phyloP scores from a whole-genome alignment of 1,139 yeast genomes.

The Yamadazyma dushanensis region DNA sequence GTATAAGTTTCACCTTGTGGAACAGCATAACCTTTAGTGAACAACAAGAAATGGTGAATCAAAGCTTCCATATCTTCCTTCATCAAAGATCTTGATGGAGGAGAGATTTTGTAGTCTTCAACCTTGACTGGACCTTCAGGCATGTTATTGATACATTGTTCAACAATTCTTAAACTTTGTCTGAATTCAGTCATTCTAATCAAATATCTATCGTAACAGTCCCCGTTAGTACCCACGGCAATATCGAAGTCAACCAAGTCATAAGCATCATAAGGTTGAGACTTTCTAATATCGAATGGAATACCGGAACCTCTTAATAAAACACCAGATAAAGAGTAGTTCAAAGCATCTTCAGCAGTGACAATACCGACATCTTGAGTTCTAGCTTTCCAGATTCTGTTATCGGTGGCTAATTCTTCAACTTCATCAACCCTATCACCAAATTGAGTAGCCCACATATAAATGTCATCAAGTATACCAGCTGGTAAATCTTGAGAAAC shows the following conservation, averaged over 20 bases:
- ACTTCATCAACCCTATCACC: constrained; percentile 92
- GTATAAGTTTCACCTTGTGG: constrained; percentile 93
- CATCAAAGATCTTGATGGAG: constrained; percentile 82
- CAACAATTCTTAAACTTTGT: constrained; percentile 85
- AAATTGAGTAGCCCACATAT: constrained; percentile 96
- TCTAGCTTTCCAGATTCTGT: constrained; percentile 92
- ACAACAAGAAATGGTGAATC: constrained; percentile 84
- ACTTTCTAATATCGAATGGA: constrained; percentile 83
- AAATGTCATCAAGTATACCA: constrained; percentile 84
- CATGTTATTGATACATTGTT: constrained; percentile 88
- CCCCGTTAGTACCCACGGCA: constrained; percentile 86
- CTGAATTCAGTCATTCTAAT: constrained; percentile 91
- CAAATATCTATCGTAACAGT: constrained; percentile 87
- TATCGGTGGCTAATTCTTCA: constrained; percentile 86
- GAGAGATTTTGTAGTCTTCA: constrained; percentile 82
- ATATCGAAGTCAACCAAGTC: constrained; percentile 83
- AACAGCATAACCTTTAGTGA: constrained; percentile 86
- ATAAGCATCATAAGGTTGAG: constrained; percentile 90
- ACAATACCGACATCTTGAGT: constrained; percentile 79
- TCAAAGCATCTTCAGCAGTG: constrained; percentile 84
- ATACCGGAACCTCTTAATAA: constrained; percentile 92
- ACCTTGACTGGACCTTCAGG: constrained; percentile 93
- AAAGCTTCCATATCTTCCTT: constrained; percentile 93
- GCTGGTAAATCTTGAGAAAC: constrained; percentile 86
- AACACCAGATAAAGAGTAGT: constrained; percentile 79